Evolutionary conservation across 2,329 filamentous ascomycete species (phyloP).

Genomic region (Monosporascus sp.): DNA sequence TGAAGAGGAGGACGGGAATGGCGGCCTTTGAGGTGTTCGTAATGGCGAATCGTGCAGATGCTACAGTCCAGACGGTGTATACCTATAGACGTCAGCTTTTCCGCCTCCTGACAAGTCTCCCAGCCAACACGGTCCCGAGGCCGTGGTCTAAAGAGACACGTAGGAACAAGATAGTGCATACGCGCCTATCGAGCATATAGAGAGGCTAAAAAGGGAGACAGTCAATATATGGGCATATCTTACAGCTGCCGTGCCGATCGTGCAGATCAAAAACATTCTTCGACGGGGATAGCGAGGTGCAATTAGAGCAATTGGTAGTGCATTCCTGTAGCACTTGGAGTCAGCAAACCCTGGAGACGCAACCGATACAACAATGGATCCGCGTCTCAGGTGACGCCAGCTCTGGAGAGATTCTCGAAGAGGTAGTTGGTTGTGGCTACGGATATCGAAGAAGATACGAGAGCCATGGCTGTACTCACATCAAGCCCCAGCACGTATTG

Average conservation of each 20-base stretch:
- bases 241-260: conserved; percentile 27
- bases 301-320: conserved; percentile 29
- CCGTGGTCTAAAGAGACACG: too few species aligned
- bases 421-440: neutral
- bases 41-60: conserved; percentile 31
- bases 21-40: conserved; percentile 26
- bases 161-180: too few species aligned
- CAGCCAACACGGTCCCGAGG: too few species aligned
- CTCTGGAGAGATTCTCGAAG: too few species aligned
- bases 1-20: conserved; percentile 36
- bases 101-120: neutral
- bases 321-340: conserved; percentile 16
- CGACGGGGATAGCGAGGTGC: conserved; percentile 29
- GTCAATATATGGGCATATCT: neutral
- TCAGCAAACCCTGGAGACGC: neutral
- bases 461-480: conserved; percentile 8
- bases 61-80: conserved; percentile 34
- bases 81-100: conserved; percentile 6
- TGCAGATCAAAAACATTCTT: conserved; percentile 31
- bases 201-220: too few species aligned
- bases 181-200: too few species aligned
- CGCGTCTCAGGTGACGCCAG: too few species aligned
- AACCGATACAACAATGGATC: too few species aligned
- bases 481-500: conserved; percentile 32
- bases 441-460: neutral